phyloP scores from a whole-genome alignment of 2,329 filamentous ascomycete species.

The Juglanconis juglandina region DNA sequence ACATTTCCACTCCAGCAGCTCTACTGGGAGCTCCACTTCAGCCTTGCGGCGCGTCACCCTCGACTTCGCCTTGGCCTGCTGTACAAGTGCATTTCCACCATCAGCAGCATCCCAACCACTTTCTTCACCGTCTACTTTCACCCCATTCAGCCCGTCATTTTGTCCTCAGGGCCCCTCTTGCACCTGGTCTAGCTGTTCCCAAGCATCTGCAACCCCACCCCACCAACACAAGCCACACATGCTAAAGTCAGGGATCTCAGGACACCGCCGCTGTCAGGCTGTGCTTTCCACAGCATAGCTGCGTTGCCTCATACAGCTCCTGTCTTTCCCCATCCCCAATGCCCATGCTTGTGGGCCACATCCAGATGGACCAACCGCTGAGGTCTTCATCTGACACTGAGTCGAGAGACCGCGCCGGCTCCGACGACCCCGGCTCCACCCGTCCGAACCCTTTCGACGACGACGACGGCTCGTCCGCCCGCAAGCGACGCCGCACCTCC shows the following conservation, averaged over 20 bases:
- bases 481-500: constrained; percentile 62
- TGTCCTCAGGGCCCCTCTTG: background rate
- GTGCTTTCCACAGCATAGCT: constrained; percentile 53
- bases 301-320: constrained; percentile 45
- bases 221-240: constrained; percentile 42
- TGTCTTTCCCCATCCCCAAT: constrained; percentile 35
- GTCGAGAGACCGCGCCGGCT: constrained; percentile 56
- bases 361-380: constrained; percentile 54
- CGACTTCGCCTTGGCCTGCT: background rate
- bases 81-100: background rate
- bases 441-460: constrained; percentile 65
- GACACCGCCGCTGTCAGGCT: constrained; percentile 38
- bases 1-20: background rate
- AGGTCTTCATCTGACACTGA: constrained; percentile 37
- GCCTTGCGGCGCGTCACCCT: background rate
- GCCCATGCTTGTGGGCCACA: constrained; percentile 30
- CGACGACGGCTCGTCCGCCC: constrained; percentile 45
- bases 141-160: background rate
- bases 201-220: background rate
- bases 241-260: constrained; percentile 48
- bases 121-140: background rate
- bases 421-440: constrained; percentile 60
- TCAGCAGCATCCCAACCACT: background rate
- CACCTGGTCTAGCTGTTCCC: background rate
- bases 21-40: constrained; percentile 3